Evolutionary conservation across 257 asterid species (phyloP), one percentile per base, ranked within the genome.

Genomic region (Scutellaria minor): DNA sequence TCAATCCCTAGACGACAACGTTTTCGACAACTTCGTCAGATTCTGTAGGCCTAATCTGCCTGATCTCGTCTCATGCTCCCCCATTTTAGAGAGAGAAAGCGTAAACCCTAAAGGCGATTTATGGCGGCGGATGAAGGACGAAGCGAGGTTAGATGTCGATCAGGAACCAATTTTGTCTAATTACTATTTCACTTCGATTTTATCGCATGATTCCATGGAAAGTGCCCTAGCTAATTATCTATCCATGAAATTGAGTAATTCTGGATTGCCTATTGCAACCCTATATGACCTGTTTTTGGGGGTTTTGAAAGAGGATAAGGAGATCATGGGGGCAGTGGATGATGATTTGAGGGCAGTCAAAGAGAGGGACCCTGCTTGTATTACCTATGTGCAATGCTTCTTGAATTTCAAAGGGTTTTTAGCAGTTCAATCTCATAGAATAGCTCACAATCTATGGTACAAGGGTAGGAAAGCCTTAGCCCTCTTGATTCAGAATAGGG

Each of bases 361-460:
- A 75, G 94, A 86, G 73, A 83, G 98, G 73, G 98, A 93, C 71
- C 98, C 98, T 1, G 98, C 97, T 41, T 93, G 98, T 77, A 86
- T 93, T 22, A 88, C 95, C 65, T 90, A 85, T 35, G 89, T 85
- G 0, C 97, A 93, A 66, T 88, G 97, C 76, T 89, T 93, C 81
- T 75, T 93, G 82, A 90, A 88, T 78, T 93, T 87, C 11, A 93
- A 93, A 71, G 98, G 97, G 0, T 93, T 93, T 57, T 58, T 90
- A 40, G 97, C 97, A 0, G 83, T 89, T 50, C 93, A 93, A 39
- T 85, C 95, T 27, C 97, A 93, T 54, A 80, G 98, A 58, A 71
- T 93, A 15, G 93, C 90, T 0, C 95, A 93, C 68, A 80, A 83
- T 50, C 54, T 93, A 1, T 93, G 98, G 98, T 77, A 82, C 10